These are phyloP conservation scores for Trichomonas tenax DNA, from an alignment of 208 protist species.

Conservation along the genomic window DNA sequence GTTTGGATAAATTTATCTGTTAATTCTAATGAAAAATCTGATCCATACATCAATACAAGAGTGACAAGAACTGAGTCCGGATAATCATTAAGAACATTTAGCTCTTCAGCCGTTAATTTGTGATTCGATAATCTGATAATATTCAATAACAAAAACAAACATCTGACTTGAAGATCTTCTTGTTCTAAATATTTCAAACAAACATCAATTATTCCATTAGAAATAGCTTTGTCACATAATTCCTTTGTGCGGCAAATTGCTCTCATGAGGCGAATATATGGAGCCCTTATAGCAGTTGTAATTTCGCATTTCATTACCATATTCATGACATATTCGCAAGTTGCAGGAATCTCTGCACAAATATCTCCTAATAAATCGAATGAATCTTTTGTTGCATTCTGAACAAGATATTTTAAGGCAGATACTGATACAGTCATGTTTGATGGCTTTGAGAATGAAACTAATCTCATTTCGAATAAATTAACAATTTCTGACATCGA, in stretches of 20 bases:
- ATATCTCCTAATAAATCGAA: neutral
- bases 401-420: neutral
- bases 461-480: neutral
- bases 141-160: neutral
- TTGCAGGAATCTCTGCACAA: neutral
- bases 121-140: neutral
- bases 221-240: neutral
- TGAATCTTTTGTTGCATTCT: neutral
- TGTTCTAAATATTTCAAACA: neutral
- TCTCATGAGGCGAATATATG: neutral
- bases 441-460: neutral
- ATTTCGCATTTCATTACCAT: neutral
- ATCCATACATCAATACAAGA: neutral
- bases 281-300: neutral
- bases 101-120: neutral
- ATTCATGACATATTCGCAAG: neutral
- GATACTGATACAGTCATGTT: neutral
- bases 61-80: neutral
- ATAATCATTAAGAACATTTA: neutral
- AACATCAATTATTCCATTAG: neutral
- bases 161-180: neutral
- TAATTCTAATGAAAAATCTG: neutral
- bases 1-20: neutral
- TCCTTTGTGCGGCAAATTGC: neutral
- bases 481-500: neutral